phyloP scores from a whole-genome alignment of 1,284 basidiomycete genomes.

The Kalmanozyma brasiliensis region DNA sequence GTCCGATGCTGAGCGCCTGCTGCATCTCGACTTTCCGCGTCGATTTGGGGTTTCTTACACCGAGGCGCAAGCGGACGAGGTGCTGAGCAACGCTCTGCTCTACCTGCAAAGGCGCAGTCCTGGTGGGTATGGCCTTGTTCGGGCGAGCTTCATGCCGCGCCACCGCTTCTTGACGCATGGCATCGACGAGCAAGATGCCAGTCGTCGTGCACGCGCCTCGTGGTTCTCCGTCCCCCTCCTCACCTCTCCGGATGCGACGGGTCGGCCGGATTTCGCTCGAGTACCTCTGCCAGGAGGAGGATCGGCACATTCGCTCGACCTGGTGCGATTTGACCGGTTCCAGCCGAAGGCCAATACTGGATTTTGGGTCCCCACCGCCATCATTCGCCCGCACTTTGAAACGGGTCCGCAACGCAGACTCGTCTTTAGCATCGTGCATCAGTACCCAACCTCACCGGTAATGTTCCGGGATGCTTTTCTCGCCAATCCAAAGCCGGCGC shows the following conservation, averaged over 20 bases:
- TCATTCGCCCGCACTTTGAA: constrained; percentile 1
- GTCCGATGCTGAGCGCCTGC: background rate
- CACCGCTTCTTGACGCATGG: background rate
- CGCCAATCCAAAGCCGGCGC: background rate
- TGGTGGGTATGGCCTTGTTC: too few species aligned
- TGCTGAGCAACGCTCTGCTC: constrained; percentile 14
- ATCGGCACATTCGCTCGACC: constrained; percentile 3
- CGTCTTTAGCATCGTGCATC: background rate
- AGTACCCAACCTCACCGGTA: constrained; percentile 9
- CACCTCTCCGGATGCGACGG: too few species aligned
- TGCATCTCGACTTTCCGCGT: background rate
- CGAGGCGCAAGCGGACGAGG: constrained; percentile 9
- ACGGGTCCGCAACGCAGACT: background rate
- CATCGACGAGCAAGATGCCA: background rate
- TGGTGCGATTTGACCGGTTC: constrained; percentile 17
- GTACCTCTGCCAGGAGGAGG: background rate
- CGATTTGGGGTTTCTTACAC: too few species aligned
- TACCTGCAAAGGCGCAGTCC: background rate
- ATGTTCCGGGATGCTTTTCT: background rate
- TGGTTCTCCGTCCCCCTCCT: constrained; percentile 10
- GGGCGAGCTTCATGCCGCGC: background rate
- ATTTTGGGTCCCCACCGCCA: constrained; percentile 17
- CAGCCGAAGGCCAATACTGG: background rate
- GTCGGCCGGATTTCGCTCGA: background rate
- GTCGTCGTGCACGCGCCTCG: too few species aligned